These are phyloP conservation scores for Paramecium pentaurelia DNA, from an alignment of 73 alveolate species.

Conservation along the genomic window DNA sequence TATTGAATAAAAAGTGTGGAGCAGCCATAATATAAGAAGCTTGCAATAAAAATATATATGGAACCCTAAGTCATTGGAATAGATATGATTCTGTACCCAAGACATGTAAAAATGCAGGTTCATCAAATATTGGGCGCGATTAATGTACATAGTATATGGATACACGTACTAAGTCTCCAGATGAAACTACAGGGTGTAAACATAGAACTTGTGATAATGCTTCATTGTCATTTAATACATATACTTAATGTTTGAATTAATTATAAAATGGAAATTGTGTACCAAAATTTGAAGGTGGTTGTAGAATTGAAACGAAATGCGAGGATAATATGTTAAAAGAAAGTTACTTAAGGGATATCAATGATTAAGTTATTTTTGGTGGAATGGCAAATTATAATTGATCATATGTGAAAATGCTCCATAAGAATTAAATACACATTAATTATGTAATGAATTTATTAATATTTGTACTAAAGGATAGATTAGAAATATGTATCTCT, in stretches of 20 bases:
- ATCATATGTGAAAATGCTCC: not conserved
- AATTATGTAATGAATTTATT: not conserved
- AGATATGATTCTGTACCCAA: not conserved
- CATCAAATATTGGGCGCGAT: not conserved
- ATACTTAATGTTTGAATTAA: not conserved
- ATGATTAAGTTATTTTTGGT: not conserved
- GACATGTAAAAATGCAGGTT: not conserved
- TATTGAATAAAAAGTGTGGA: not conserved
- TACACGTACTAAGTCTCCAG: not conserved
- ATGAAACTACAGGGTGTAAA: not conserved
- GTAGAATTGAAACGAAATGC: not conserved
- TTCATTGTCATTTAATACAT: not conserved
- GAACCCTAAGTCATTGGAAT: not conserved
- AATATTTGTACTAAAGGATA: not conserved
- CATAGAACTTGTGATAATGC: not conserved
- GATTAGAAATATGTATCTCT: not conserved
- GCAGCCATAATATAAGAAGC: not conserved
- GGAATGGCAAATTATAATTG: not conserved
- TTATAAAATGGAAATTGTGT: not conserved
- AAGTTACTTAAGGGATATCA: not conserved
- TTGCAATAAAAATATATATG: not conserved
- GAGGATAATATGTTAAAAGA: not conserved
- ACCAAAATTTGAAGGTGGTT: not conserved
- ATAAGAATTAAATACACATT: not conserved
- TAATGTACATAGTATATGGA: not conserved